Evolutionary conservation across 2,329 filamentous ascomycete species (phyloP).

Genomic region (Hypocrella siamensis): DNA sequence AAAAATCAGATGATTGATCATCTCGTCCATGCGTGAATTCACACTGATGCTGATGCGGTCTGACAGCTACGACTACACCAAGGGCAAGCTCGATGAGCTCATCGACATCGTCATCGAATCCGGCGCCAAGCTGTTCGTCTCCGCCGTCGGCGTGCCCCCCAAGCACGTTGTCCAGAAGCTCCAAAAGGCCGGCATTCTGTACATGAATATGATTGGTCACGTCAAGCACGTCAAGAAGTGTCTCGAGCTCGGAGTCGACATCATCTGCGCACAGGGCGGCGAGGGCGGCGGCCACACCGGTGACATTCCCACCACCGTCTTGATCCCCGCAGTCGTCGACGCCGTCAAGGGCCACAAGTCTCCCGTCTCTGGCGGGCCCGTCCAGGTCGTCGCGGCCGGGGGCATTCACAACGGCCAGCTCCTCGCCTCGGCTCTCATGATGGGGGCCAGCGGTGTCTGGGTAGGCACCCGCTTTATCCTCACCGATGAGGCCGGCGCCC

Average conservation of each 20-base stretch:
- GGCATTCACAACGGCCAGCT: conserved; percentile 89
- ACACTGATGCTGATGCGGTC: background rate
- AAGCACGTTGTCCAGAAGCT: conserved; percentile 79
- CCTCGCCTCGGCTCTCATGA: conserved; percentile 78
- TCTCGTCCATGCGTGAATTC: no score
- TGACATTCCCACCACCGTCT: conserved; percentile 77
- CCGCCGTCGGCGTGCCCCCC: conserved; percentile 85
- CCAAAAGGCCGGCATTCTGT: conserved; percentile 74
- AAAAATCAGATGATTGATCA: no score
- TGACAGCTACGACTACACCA: conserved; percentile 96
- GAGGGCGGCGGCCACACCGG: conserved; percentile 96
- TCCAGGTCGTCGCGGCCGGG: conserved; percentile 86
- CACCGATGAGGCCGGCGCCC: conserved; percentile 83
- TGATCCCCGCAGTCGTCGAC: conserved; percentile 85
- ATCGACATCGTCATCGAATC: conserved; percentile 86
- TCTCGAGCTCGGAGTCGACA: conserved; percentile 78
- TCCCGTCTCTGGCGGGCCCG: conserved; percentile 70
- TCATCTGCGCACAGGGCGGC: conserved; percentile 96
- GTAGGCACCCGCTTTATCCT: conserved; percentile 94
- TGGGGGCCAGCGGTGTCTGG: conserved; percentile 88
- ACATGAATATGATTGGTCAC: conserved; percentile 99
- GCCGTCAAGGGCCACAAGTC: conserved; percentile 68
- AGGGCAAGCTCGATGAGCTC: conserved; percentile 89
- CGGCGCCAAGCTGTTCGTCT: conserved; percentile 86
- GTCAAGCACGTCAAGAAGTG: conserved; percentile 98